Evolutionary conservation across 176 grass and related monocot species (phyloP), one percentile per base, ranked within the genome.

Genomic region (Panicum miliaceum): DNA sequence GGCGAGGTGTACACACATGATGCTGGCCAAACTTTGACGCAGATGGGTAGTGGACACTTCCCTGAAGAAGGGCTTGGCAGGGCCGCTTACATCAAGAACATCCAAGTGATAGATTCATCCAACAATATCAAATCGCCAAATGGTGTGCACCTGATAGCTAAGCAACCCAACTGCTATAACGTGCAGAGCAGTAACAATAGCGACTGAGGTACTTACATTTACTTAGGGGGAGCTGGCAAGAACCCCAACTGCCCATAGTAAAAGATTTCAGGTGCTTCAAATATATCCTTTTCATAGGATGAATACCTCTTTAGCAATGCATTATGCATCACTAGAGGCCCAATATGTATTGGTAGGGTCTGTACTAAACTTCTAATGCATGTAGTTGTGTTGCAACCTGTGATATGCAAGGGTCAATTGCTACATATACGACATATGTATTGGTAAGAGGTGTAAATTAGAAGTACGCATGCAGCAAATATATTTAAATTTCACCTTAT

Each of bases 21-120:
- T 3, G 58, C 84, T 2, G 75, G n/a, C 20, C 89, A 90, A 80
- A 87, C 84, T 19, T 79, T 84, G 2, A 90, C 89, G 0, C 71
- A 75, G 13, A 90, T 86, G 90, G 90, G 90, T 18, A 85, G 86
- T 16, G 90, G 90, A 2, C 86, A 82, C 25, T 92, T 92, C 65
- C 83, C 86, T 0, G 78, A 64, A 19, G 90, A 92, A 78, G 82
- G 90, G 0, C 73, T 89, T 6, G 73, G 90, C 77, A 92, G 86
- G 42, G 29, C 90, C 3, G 88, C 86, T 72, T 89, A 83, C 73
- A 80, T 92, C 67, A 92, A 58, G 45, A 92, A 92, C 58, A 83
- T 92, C 14, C 72, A 89, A 51, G 77, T 92, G 23, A 87, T 92
- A 1, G 83, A 92, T 62, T 38, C 25, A 12, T 84, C 75, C 12